These are phyloP conservation scores for Podosphaera aphanis DNA, from an alignment of 2,329 filamentous ascomycete species.

Conservation along the genomic window DNA sequence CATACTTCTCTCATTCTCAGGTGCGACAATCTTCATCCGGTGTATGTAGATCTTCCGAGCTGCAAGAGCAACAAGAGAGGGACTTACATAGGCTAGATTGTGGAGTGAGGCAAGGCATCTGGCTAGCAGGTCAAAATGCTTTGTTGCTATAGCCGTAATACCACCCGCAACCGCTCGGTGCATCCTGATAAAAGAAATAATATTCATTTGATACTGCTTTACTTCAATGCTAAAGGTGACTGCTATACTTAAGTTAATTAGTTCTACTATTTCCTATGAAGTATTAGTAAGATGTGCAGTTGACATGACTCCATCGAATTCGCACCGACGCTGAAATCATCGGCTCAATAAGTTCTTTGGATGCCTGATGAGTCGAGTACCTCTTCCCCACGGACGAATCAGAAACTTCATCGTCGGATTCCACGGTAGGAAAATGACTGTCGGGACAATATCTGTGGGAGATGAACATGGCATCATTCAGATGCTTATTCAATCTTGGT, in stretches of 20 bases:
- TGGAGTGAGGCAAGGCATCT: slow-evolving; percentile 63
- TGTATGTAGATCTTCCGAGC: slow-evolving; percentile 74
- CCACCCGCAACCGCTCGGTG: slow-evolving; percentile 66
- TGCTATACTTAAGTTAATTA: slow-evolving; percentile 26
- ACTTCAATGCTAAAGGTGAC: slow-evolving; percentile 55
- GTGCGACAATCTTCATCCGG: slow-evolving; percentile 45
- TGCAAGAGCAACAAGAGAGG: slow-evolving; percentile 61
- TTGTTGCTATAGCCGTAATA: slow-evolving; percentile 54
- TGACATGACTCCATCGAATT: slow-evolving; percentile 1
- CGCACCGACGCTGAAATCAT: slow-evolving; percentile 11
- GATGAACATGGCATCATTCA: slow-evolving; percentile 70
- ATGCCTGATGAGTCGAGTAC: slow-evolving; percentile 5
- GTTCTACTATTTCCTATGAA: slow-evolving; percentile 12
- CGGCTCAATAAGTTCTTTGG: slow-evolving; percentile 6
- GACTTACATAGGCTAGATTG: slow-evolving; percentile 56
- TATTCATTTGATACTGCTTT: slow-evolving; percentile 64
- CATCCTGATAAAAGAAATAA: slow-evolving; percentile 65
- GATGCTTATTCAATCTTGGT: slow-evolving; percentile 28
- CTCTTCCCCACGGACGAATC: slow-evolving; percentile 16
- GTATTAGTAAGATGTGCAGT: slow-evolving; percentile 4
- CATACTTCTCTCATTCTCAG: slow-evolving; percentile 61
- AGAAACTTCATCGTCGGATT: slow-evolving; percentile 19
- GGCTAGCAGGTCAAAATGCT: slow-evolving; percentile 47
- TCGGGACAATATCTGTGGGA: slow-evolving; percentile 59
- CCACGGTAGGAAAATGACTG: slow-evolving; percentile 50